Evolutionary conservation across 2,329 filamentous ascomycete species (phyloP), one percentile per base, ranked within the genome.

Genomic region (Aspergillus arachidicola): DNA sequence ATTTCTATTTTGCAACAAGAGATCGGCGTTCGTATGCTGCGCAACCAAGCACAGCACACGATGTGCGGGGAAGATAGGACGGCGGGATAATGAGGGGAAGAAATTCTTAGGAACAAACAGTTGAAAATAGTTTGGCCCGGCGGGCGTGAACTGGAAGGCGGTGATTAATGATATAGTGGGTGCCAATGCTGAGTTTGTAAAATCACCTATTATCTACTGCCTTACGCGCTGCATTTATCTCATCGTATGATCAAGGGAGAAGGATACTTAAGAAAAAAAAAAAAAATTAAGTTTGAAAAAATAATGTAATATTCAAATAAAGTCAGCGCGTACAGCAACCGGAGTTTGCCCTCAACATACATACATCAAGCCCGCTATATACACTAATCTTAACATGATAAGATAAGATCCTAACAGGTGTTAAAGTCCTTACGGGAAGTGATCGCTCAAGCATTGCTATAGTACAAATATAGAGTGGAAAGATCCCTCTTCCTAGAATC

Each of bases 21-120:
- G 36, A 57, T 56, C 26, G 6, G 51, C 7, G 30, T 34, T 56
- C 46, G 60, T 69, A 69, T 70, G 68, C 71, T 69, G 69, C 64
- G 65, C 68, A 58, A 43, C 51, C 41, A 64, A 66, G 69, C 69
- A 72, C 73, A 71, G 69, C 68, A 70, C 65, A 69, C 64, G 48
- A 50, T 64, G 64, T 68, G 68, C 69, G 64, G 61, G 61, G 62
- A 63, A 56, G 19, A 41, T 34, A 58, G 53, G 58, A 36, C 32
- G 45, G 32, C 45, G 57, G 57, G 63, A 67, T 60, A 60, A 50
- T 64, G 61, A 61, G 62, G 63, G 43, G 57, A 60, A 61, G 45
- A 41, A 34, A 59, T 36, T 30, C 34, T 46, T 32, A 36, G 43
- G 32, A 36, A 57, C 23, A 41, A 21, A 36, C 23, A 28, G 19